phyloP scores from a whole-genome alignment of 805 yeast genomes.

The Myxozyma vanderwaltii region DNA sequence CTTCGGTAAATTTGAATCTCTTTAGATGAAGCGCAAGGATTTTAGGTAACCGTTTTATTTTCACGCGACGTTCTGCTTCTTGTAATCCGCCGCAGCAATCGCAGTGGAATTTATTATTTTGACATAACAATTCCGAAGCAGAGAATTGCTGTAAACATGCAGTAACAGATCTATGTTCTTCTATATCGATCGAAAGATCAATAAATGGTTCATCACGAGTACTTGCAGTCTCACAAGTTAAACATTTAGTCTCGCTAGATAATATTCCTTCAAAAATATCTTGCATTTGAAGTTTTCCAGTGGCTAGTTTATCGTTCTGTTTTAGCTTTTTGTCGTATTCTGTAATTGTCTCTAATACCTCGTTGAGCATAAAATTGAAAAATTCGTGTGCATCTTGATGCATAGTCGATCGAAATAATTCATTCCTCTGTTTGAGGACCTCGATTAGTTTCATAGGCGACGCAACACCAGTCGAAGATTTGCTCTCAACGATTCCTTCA shows the following conservation, averaged over 20 bases:
- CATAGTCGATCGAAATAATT: slow-evolving; percentile 84
- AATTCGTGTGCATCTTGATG: slow-evolving; percentile 99
- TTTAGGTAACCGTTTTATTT: slow-evolving; percentile 73
- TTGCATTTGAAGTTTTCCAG: slow-evolving; percentile 52
- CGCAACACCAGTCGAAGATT: slow-evolving; percentile 73
- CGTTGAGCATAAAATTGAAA: slow-evolving; percentile 81
- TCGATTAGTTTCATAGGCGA: slow-evolving; percentile 77
- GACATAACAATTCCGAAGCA: slow-evolving; percentile 80
- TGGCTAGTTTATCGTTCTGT: slow-evolving; percentile 2
- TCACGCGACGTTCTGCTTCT: slow-evolving; percentile 90
- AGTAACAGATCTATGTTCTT: slow-evolving; percentile 71
- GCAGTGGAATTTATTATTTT: slow-evolving; percentile 89
- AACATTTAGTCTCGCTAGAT: slow-evolving; percentile 85
- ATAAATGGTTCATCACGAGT: slow-evolving; percentile 82
- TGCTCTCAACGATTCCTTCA: slow-evolving; percentile 76
- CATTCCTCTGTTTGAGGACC: slow-evolving; percentile 77
- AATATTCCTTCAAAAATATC: slow-evolving; percentile 80
- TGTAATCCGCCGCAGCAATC: slow-evolving; percentile 87
- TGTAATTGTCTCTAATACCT: slow-evolving; percentile 55
- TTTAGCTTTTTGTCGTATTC: slow-evolving; percentile 30
- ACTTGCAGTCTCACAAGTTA: slow-evolving; percentile 82
- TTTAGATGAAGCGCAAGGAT: slow-evolving; percentile 82
- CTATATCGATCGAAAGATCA: slow-evolving; percentile 84
- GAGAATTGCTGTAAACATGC: slow-evolving; percentile 79
- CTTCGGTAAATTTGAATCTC: slow-evolving; percentile 88